Conservation (phyloP, 441 rosid species). For the Populus hybrid region DNA sequence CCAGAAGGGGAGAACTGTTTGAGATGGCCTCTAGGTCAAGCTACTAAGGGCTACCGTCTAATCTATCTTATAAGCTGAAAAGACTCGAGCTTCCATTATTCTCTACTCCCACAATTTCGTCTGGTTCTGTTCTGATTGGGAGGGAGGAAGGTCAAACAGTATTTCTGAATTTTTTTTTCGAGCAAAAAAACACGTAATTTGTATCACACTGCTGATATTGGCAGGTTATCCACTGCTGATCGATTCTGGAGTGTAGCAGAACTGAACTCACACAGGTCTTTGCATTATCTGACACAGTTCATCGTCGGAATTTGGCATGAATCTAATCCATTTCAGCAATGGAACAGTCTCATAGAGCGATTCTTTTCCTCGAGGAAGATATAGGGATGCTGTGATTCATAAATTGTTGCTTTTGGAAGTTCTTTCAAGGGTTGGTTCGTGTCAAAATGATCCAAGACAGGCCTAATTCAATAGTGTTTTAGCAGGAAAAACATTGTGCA, state of each 20-base stretch:
- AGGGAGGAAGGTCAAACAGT: too few relatives aligned
- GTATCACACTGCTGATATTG: too few relatives aligned
- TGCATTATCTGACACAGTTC: neutral
- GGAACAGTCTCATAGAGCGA: neutral
- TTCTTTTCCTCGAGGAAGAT: too few relatives aligned
- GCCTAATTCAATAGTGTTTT: neutral
- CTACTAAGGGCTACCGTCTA: neutral
- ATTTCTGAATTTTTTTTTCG: too few relatives aligned
- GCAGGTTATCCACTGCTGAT: neutral
- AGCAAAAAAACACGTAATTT: too few relatives aligned
- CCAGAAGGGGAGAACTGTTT: neutral
- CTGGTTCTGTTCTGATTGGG: too few relatives aligned
- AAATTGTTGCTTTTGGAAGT: neutral
- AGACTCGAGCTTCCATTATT: neutral
- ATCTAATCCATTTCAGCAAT: neutral
- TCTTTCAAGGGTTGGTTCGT: too few relatives aligned
- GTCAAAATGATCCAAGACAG: neutral
- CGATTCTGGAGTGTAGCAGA: neutral
- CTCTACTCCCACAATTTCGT: neutral
- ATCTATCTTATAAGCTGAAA: slow-evolving; percentile 1
- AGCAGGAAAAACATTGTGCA: neutral
- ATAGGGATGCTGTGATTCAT: too few relatives aligned
- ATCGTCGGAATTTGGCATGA: neutral
- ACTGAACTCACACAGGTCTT: neutral
- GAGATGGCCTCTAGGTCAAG: neutral